Conservation (phyloP, 768 basidiomycete species). For the Trametes cubensis region DNA sequence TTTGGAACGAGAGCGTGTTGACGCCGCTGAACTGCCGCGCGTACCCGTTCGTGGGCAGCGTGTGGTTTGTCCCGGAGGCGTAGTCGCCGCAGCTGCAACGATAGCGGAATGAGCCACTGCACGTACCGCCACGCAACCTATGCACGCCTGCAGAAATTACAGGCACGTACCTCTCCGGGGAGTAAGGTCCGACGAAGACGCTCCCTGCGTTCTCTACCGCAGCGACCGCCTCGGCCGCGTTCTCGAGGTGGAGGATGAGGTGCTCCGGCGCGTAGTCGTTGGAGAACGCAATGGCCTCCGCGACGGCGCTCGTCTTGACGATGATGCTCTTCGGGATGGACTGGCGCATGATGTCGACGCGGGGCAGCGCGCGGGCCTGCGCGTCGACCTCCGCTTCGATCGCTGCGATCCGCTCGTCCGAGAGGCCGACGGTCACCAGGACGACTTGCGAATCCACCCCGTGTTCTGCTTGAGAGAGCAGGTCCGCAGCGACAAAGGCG, state of each 20-base stretch:
- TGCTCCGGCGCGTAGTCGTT: conserved; percentile 99
- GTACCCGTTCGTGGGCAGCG: conserved; percentile 93
- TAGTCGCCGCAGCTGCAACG: conserved; percentile 89
- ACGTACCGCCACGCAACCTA: not conserved
- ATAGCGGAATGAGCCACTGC: conserved; percentile 12
- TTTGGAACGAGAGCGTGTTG: conserved; percentile 96
- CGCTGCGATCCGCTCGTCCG: conserved; percentile 58
- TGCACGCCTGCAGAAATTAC: not conserved
- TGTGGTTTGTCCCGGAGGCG: conserved; percentile 98
- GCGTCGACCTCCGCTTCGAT: conserved; percentile 85
- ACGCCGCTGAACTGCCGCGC: conserved; percentile 98
- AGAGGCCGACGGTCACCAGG: conserved; percentile 77
- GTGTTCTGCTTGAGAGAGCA: conserved; percentile 97
- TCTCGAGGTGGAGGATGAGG: conserved; percentile 84
- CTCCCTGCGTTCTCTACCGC: conserved; percentile 91
- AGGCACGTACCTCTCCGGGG: conserved; percentile 85
- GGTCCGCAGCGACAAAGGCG: conserved; percentile 92
- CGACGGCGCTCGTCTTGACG: conserved; percentile 64
- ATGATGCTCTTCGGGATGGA: conserved; percentile 91
- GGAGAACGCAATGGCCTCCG: conserved; percentile 84
- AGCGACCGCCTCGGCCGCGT: conserved; percentile 65
- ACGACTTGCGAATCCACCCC: conserved; percentile 98
- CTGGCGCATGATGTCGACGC: conserved; percentile 88
- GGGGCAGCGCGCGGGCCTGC: conserved; percentile 84
- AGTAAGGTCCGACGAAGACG: conserved; percentile 93